A percentile compares a stretch with the other conserved stretches of the same genome.
Evolutionary conservation across 2,329 filamentous ascomycete genomes (phyloP).

Genomic region (Orbilia quercus): DNA sequence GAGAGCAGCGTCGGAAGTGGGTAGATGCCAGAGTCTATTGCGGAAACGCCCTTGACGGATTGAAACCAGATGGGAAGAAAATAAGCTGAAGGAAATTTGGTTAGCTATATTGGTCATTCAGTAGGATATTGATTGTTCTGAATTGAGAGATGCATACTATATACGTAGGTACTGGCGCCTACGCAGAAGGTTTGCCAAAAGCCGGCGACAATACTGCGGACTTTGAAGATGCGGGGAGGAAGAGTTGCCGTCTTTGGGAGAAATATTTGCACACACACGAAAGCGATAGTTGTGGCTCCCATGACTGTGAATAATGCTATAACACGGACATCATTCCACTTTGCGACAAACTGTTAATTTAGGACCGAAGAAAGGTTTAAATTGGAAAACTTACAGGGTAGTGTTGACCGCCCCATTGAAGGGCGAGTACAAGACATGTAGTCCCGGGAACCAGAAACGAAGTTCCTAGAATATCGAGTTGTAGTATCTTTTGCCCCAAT

Average conservation of each 20-base stretch:
- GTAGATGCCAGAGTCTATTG: constrained; percentile 69
- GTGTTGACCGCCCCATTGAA: constrained; percentile 72
- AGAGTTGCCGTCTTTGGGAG: constrained; percentile 67
- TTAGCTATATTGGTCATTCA: constrained; percentile 60
- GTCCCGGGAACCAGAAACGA: constrained; percentile 72
- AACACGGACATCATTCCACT: constrained; percentile 69
- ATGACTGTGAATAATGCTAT: constrained; percentile 69
- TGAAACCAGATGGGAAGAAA: constrained; percentile 70
- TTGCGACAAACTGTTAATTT: not conserved
- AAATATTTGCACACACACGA: constrained; percentile 67
- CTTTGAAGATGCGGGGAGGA: constrained; percentile 69
- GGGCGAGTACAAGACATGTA: constrained; percentile 71
- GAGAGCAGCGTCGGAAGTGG: constrained; percentile 69
- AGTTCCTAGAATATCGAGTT: constrained; percentile 71
- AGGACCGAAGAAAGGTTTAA: not conserved
- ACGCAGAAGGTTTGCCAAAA: constrained; percentile 66
- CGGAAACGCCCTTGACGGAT: constrained; percentile 67
- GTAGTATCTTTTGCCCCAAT: constrained; percentile 65
- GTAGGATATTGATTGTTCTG: not conserved
- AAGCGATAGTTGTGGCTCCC: constrained; percentile 65
- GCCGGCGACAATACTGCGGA: constrained; percentile 68
- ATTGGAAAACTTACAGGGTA: constrained; percentile 62
- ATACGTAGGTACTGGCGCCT: constrained; percentile 63
- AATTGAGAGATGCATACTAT: constrained; percentile 7
- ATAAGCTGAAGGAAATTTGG: constrained; percentile 68